Conservation (phyloP, 2,329 filamentous ascomycete genomes). For the Keithomyces neogunnii region DNA sequence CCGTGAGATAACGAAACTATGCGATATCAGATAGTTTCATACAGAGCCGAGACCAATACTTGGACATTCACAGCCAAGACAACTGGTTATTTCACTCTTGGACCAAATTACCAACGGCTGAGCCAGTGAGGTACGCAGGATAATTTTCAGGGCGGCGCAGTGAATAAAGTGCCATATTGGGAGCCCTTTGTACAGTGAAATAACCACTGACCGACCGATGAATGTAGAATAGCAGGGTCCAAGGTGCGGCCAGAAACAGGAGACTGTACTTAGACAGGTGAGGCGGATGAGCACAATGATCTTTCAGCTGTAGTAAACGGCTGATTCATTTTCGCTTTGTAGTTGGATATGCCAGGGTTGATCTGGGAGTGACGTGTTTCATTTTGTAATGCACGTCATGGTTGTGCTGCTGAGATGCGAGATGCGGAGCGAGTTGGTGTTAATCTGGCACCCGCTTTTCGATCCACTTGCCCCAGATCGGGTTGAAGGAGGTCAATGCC, state of each 20-base stretch:
- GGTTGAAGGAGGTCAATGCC: too few relatives aligned
- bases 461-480: too few relatives aligned
- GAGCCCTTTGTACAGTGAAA: not conserved
- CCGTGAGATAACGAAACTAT: too few relatives aligned
- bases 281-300: not conserved
- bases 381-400: too few relatives aligned
- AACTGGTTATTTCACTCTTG: too few relatives aligned
- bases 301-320: not conserved
- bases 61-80: too few relatives aligned
- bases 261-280: not conserved
- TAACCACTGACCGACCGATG: not conserved
- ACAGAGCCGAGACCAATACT: too few relatives aligned
- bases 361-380: too few relatives aligned
- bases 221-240: not conserved
- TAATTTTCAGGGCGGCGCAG: conserved; percentile 3
- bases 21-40: too few relatives aligned
- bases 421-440: not conserved
- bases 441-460: too few relatives aligned
- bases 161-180: not conserved
- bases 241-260: not conserved
- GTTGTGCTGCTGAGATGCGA: not conserved
- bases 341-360: too few relatives aligned
- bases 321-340: not conserved
- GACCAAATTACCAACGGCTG: too few relatives aligned
- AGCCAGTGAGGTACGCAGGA: not conserved